Evolutionary conservation across 768 basidiomycete genomes (phyloP).

Genomic region (Cyclocybe cylindracea): DNA sequence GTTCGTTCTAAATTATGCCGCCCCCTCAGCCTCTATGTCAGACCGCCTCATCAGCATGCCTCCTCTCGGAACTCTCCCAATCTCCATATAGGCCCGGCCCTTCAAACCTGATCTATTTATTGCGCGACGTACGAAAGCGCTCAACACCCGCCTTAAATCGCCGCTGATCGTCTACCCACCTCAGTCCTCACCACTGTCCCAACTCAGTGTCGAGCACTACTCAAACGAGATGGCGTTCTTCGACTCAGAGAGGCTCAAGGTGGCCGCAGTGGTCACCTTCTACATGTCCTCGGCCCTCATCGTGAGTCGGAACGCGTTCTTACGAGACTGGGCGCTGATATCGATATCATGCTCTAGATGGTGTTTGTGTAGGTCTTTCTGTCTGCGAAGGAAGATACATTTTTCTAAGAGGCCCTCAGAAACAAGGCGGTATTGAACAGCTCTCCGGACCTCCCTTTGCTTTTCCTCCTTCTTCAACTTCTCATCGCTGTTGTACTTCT

Average conservation of each 20-base stretch:
- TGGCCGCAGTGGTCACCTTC: constrained; percentile 73
- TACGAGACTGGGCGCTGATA: neutral
- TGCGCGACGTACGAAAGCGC: no score
- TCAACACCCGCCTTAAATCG: no score
- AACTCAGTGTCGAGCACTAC: constrained; percentile 1
- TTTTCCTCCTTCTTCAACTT: constrained; percentile 71
- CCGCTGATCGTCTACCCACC: neutral
- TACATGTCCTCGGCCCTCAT: constrained; percentile 79
- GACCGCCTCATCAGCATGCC: no score
- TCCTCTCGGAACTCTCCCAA: no score
- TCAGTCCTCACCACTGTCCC: neutral
- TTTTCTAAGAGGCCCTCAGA: constrained; percentile 32
- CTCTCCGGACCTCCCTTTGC: constrained; percentile 63
- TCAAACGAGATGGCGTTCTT: constrained; percentile 27
- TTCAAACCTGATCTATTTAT: no score
- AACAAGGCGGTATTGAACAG: constrained; percentile 77
- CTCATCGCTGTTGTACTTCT: constrained; percentile 67
- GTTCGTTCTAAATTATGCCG: no score
- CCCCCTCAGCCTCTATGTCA: no score
- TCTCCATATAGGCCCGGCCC: no score
- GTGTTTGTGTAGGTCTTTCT: constrained; percentile 43
- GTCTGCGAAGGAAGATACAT: neutral
- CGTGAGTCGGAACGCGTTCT: constrained; percentile 41
- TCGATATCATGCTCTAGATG: constrained; percentile 36
- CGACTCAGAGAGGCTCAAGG: constrained; percentile 44